Percentiles rank a stretch among this genome's conserved stretches.
phyloP scores from a whole-genome alignment of 495 filamentous ascomycete genomes.

The Aspergillus kassunensis region DNA sequence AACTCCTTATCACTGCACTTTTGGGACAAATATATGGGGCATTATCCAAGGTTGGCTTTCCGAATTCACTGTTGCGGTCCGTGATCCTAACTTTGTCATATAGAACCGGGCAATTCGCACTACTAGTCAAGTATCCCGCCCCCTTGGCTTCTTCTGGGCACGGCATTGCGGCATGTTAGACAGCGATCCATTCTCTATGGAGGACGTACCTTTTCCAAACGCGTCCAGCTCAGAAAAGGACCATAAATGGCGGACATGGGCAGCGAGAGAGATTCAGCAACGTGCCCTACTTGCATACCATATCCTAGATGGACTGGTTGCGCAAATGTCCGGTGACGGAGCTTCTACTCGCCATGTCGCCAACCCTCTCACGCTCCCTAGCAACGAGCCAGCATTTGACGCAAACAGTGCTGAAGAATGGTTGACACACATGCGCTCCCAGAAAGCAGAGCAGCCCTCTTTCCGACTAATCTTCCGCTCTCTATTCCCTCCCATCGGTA shows the following conservation, averaged over 20 bases:
- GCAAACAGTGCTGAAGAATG: constrained; percentile 42
- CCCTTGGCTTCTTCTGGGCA: constrained; percentile 48
- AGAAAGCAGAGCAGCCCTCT: constrained; percentile 29
- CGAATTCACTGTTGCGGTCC: not conserved
- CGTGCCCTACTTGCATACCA: constrained; percentile 46
- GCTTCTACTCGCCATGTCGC: constrained; percentile 41
- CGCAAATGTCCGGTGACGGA: constrained; percentile 43
- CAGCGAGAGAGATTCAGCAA: constrained; percentile 44
- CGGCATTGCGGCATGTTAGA: constrained; percentile 45
- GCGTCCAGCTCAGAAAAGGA: constrained; percentile 36
- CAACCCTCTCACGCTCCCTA: constrained; percentile 39
- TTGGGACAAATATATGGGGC: constrained; percentile 46
- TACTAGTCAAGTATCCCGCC: constrained; percentile 46
- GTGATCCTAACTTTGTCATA: not conserved
- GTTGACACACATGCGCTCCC: constrained; percentile 33
- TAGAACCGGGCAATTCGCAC: constrained; percentile 42
- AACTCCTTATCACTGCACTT: constrained; percentile 45
- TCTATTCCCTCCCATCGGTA: constrained; percentile 34
- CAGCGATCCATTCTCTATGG: constrained; percentile 33
- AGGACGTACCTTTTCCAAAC: constrained; percentile 32
- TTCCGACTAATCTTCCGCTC: constrained; percentile 42
- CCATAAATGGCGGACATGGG: constrained; percentile 42
- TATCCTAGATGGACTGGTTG: constrained; percentile 45
- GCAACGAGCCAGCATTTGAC: constrained; percentile 41
- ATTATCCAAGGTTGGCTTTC: constrained; percentile 34